These are phyloP conservation scores for Amphibolis antarctica DNA, from an alignment of 106 monocot genomes.

Conservation along the genomic window DNA sequence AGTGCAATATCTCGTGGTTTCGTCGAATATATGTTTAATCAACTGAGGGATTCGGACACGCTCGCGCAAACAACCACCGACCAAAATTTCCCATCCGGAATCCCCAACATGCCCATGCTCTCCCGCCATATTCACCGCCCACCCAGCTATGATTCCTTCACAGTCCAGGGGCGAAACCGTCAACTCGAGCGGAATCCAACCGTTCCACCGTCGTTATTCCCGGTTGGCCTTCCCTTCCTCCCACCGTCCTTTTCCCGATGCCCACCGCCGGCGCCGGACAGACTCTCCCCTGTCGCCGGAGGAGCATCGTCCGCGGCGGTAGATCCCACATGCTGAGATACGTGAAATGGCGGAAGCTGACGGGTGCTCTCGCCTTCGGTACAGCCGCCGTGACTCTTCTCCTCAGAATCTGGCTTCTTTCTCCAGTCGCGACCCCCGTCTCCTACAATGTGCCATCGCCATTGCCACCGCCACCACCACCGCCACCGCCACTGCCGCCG, in stretches of 20 bases:
- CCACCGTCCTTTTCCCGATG: background rate
- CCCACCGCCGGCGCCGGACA: background rate
- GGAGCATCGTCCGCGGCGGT: background rate
- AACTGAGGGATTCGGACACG: too few species aligned
- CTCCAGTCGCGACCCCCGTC: background rate
- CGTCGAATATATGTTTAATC: too few species aligned
- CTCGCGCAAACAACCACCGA: too few species aligned
- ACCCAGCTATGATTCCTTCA: background rate
- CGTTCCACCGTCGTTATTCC: background rate
- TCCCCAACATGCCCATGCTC: too few species aligned
- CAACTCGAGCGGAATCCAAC: background rate
- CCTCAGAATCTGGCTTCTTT: too few species aligned
- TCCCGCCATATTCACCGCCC: background rate
- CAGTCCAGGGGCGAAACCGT: background rate
- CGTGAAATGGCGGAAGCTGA: too few species aligned
- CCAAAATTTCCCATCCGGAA: too few species aligned
- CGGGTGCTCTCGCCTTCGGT: too few species aligned
- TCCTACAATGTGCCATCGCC: background rate
- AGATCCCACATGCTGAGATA: too few species aligned
- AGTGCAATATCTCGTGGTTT: too few species aligned
- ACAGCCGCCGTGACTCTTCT: too few species aligned
- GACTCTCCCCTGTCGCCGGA: background rate
- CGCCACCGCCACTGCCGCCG: background rate
- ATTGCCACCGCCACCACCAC: background rate
- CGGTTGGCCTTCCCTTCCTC: background rate